Conservation (phyloP, 73 alveolate species). For the Loxodes magnus region DNA sequence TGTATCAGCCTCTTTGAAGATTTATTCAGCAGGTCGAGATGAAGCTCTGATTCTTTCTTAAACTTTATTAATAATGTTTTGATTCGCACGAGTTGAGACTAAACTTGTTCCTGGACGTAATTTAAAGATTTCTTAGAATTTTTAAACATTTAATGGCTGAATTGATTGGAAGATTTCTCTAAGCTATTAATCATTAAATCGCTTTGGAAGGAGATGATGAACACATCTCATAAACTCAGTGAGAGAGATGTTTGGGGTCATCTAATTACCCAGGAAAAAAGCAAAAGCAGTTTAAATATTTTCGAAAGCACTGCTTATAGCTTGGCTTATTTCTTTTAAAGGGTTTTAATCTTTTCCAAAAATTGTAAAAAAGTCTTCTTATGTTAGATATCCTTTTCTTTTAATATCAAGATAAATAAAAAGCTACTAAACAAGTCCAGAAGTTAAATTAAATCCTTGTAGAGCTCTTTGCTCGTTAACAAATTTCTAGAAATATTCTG, state of each 20-base stretch:
- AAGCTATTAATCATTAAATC: conserved; percentile 41
- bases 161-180: conserved; percentile 6
- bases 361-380: conserved; percentile 55
- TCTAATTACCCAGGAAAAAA: conserved; percentile 35
- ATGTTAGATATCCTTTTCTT: conserved; percentile 66
- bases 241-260: conserved; percentile 12
- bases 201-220: conserved; percentile 30
- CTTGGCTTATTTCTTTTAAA: conserved; percentile 51
- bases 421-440: conserved; percentile 36
- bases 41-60: conserved; percentile 38
- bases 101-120: conserved; percentile 16
- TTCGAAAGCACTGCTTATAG: conserved; percentile 35
- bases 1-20: conserved; percentile 46
- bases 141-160: neutral
- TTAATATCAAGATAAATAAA: conserved; percentile 72
- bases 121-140: conserved; percentile 5
- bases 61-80: conserved; percentile 37
- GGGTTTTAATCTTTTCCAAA: conserved; percentile 39
- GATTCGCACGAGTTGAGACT: too few species aligned
- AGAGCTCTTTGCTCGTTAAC: conserved; percentile 44
- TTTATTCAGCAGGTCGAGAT: conserved; percentile 21
- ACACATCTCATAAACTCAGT: conserved; percentile 39
- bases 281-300: conserved; percentile 55
- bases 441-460: conserved; percentile 69
- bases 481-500: conserved; percentile 46